A percentile compares a stretch with the other conserved stretches of the same genome.
Conservation (phyloP, 2,329 filamentous ascomycete species). For the Mycosphaerella sp. region DNA sequence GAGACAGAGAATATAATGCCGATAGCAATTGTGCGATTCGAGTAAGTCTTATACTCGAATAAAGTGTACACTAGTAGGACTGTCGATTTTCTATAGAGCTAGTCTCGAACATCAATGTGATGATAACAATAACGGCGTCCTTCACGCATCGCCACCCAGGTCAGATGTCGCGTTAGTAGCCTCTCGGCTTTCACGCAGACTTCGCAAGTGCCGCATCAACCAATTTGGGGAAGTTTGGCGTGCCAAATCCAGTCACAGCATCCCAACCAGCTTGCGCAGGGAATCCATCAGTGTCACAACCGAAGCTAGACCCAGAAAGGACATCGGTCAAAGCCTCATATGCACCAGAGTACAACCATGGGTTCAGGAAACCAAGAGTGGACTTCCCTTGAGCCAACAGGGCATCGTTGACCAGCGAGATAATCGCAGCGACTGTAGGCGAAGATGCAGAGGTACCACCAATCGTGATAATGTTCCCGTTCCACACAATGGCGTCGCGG, state of each 20-base stretch:
- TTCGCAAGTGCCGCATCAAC: conserved; percentile 25
- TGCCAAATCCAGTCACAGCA: conserved; percentile 27
- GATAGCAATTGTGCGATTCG: no score
- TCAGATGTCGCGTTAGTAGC: background rate
- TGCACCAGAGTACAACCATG: conserved; percentile 50
- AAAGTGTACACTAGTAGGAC: no score
- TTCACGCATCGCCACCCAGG: no score
- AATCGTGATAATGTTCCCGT: conserved; percentile 35
- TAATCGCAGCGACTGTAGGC: conserved; percentile 53
- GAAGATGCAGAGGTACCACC: conserved; percentile 52
- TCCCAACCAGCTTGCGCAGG: conserved; percentile 32
- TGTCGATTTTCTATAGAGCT: no score
- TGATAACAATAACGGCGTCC: no score
- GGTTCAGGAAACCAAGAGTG: conserved; percentile 54
- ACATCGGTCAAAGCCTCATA: conserved; percentile 47
- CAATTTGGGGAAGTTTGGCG: conserved; percentile 22
- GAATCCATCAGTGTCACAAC: conserved; percentile 30
- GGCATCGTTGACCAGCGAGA: conserved; percentile 59
- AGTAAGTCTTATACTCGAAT: no score
- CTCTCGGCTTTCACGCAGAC: background rate
- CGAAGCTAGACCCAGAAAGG: conserved; percentile 32
- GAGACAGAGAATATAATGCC: no score
- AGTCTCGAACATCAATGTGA: no score
- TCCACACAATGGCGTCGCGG: conserved; percentile 35
- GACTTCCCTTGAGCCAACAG: conserved; percentile 47